Evolutionary conservation across 257 asterid genomes (phyloP), one percentile per base, ranked within the genome.

Genomic region (Euphrasia confusa): DNA sequence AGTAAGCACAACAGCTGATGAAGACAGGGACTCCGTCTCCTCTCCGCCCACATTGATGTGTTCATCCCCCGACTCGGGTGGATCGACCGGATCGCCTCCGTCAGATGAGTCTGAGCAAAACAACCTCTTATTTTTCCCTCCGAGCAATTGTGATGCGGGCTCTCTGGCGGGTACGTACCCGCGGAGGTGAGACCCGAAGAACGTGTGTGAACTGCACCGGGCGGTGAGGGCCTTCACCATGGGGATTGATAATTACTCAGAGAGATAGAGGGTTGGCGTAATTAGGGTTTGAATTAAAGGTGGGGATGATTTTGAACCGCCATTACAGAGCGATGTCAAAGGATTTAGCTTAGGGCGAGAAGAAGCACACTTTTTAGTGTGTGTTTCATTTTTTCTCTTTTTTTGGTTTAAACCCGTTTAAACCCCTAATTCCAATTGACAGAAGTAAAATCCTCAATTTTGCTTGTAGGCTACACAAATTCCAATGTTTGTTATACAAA

Each of bases 1-100:
- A 39, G 94, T 80, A 26, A 96, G 96, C 47, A 93, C 79, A 24
- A 89, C 79, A 24, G 97, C 90, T 4, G 95, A 69, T 0, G 99
- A 78, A 40, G 88, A 66, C 11, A 8, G 12, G 3, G 94, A 72
- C 14, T 86, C 84, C 35, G 75, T 67, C n/a, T 70, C 85, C 61
- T 71, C 95, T 8, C 78, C 89, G n/a, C 68, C 78, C 59, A 65
- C 63, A 67, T 84, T 86, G 7, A 57, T 79, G 72, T 21, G 68
- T 39, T 74, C 77, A 21, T 78, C 67, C 61, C 83, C 91, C 40
- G 75, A 12, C 30, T 45, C 84, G 4, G 83, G 49, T 15, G 81
- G 65, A 10, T 81, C 76, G 39, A 55, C 74, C 64, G 77, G 63
- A 28, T 78, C 87, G 67, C 87, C 47, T 37, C 77, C 90, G 66